phyloP scores from a whole-genome alignment of 257 asterid genomes.

The Datura wrightii region DNA sequence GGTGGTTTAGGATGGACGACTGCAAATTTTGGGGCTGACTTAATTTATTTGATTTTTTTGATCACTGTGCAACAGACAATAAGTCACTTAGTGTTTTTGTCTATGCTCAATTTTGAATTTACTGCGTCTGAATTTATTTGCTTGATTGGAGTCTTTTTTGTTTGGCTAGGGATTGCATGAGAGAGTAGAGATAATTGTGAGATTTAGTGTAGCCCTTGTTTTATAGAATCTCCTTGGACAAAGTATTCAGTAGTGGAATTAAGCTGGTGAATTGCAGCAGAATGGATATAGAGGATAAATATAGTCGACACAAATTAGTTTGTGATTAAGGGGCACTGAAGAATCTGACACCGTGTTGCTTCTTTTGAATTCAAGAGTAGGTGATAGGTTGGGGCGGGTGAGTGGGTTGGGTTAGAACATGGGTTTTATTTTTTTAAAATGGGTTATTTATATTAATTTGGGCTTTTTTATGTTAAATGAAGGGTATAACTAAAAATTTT shows the following conservation, averaged over 20 bases:
- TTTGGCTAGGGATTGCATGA: conserved; percentile 7
- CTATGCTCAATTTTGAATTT: no score
- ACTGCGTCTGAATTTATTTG: background rate
- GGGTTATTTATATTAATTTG: no score
- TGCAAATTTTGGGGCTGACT: background rate
- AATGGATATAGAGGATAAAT: conserved; percentile 7
- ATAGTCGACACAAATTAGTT: background rate
- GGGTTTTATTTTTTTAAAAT: no score
- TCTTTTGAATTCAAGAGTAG: conserved; percentile 4
- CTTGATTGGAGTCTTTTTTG: background rate
- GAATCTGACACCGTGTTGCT: conserved; percentile 1
- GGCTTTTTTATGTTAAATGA: no score
- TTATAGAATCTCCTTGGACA: background rate
- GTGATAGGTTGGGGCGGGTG: no score
- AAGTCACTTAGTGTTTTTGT: no score
- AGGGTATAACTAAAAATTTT: no score
- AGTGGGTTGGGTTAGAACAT: background rate
- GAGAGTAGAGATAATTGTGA: conserved; percentile 14
- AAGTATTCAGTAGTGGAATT: conserved; percentile 9
- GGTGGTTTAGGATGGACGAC: conserved; percentile 4
- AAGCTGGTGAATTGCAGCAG: background rate
- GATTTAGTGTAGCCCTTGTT: background rate
- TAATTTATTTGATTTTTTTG: no score
- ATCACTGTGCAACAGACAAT: no score
- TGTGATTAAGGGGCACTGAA: background rate